Evolutionary conservation across 139 green algal genomes (phyloP), one percentile per base, ranked within the genome.

Genomic region (Ettlia oleoabundans): DNA sequence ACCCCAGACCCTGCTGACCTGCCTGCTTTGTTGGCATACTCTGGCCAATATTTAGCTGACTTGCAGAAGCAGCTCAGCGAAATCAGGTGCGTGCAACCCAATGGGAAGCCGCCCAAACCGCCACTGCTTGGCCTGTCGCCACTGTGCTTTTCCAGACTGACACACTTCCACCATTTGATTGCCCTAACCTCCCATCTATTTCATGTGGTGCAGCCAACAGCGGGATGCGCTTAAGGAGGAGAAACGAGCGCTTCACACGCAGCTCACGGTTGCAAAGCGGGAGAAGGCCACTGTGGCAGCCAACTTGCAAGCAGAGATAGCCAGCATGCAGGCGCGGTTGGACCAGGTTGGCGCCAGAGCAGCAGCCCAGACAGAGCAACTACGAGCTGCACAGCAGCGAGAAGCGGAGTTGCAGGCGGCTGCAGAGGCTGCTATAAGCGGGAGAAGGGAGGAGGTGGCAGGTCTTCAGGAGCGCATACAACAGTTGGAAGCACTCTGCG

Each of bases 221-320:
- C n/a, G 18, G 22, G 26, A 37, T 2, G 53, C 2, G 2, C 73
- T 80, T 35, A 21, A 40, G 35, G 22, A 24, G 37, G 52, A 80
- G 53, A n/a, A 41, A 8, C n/a, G 53, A 8, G 19, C 41, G n/a
- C 61, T 61, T 19, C 28, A 52, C 15, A 4, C 61, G 61, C 28
- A 63, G 40, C 53, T 82, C 28, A 15, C 58, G 52, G 53, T 80
- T 13, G 35, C 53, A 22, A 64, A n/a, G 35, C 58, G 62, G 42
- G 63, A 82, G 30, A 24, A 26, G 2, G 43, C 52, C 24, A 47
- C 32, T 1, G 32, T 53, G 32, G 52, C 62, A 1, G 47, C 38
- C 64, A 64, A 82, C 52, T 63, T 82, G 42, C 63, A 52, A 24
- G 63, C 42, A 1, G 40, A 82, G 24, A 40, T 52, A 8, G 42